phyloP scores from a whole-genome alignment of 2,329 filamentous ascomycete species.

The Botrytis sinoallii region DNA sequence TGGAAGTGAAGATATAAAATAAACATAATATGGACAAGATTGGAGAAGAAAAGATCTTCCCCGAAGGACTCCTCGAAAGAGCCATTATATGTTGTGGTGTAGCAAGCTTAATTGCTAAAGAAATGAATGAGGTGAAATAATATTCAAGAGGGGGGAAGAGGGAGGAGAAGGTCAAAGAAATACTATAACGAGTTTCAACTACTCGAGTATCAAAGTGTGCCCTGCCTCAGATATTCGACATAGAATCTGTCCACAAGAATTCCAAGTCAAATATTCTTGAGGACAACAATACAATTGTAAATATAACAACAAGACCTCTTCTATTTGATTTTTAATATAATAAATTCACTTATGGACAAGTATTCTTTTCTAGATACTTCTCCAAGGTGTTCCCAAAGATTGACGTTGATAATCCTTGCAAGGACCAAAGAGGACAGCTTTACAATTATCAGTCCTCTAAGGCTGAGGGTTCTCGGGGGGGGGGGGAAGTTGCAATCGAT shows the following conservation, averaged over 20 bases:
- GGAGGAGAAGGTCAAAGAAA: constrained; percentile 12
- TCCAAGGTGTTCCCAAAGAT: background rate
- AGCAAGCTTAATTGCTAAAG: constrained; percentile 29
- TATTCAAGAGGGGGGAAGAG: constrained; percentile 16
- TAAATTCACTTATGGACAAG: constrained; percentile 8
- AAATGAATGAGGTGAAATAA: constrained; percentile 29
- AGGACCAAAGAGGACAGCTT: constrained; percentile 20
- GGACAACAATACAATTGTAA: background rate
- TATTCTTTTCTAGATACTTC: background rate
- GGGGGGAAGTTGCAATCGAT: background rate
- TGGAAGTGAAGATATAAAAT: constrained; percentile 37
- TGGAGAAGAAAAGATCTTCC: constrained; percentile 31
- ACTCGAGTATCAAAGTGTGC: background rate
- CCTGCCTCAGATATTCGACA: constrained; percentile 25
- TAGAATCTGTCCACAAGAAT: constrained; percentile 36
- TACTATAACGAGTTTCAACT: constrained; percentile 23
- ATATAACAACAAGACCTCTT: background rate
- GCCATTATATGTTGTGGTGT: constrained; percentile 32
- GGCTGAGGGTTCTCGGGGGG: background rate
- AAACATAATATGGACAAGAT: constrained; percentile 35
- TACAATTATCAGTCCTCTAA: background rate
- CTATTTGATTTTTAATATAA: background rate
- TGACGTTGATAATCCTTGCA: constrained; percentile 10
- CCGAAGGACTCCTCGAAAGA: constrained; percentile 21
- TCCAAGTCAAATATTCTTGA: background rate